phyloP scores from a whole-genome alignment of 352 stramenopile species.

The Phytophthora pluvialis region DNA sequence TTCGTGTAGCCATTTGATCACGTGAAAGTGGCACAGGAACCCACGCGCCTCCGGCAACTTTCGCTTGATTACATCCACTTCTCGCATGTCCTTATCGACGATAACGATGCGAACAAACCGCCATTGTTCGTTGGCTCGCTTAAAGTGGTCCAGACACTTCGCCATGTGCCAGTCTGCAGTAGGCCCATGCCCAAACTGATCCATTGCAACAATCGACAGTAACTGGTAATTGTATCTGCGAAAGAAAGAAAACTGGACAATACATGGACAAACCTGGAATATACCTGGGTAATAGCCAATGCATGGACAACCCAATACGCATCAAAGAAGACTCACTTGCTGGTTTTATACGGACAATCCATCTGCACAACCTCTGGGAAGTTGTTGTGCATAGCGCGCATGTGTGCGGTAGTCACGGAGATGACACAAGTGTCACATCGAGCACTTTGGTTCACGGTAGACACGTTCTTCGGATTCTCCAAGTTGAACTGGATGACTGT shows the following conservation, averaged over 20 bases:
- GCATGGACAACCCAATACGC: too few relatives aligned
- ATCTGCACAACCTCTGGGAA: constrained; percentile 14
- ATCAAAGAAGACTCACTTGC: constrained; percentile 2
- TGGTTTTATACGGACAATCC: constrained; percentile 19
- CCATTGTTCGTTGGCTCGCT: constrained; percentile 9
- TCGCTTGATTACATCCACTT: constrained; percentile 1
- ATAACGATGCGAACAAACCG: constrained; percentile 9
- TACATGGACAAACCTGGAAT: constrained; percentile 2
- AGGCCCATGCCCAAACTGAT: too few relatives aligned
- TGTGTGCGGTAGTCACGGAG: constrained; percentile 2
- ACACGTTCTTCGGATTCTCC: not conserved
- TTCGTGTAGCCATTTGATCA: constrained; percentile 4
- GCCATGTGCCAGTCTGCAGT: too few relatives aligned
- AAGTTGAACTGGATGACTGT: constrained; percentile 16
- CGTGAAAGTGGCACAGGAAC: constrained; percentile 1
- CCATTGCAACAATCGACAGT: too few relatives aligned
- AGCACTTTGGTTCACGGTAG: constrained; percentile 7
- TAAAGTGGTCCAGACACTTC: constrained; percentile 10
- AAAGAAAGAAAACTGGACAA: too few relatives aligned
- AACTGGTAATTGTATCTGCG: constrained; percentile 19
- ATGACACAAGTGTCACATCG: constrained; percentile 16
- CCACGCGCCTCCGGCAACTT: not conserved
- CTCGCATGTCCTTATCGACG: constrained; percentile 14
- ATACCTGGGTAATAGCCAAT: too few relatives aligned
- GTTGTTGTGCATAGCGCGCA: constrained; percentile 7